A percentile compares a stretch with the other conserved stretches of the same genome.
Conservation (phyloP, 352 stramenopile species). For the Phytopythium helicoides region DNA sequence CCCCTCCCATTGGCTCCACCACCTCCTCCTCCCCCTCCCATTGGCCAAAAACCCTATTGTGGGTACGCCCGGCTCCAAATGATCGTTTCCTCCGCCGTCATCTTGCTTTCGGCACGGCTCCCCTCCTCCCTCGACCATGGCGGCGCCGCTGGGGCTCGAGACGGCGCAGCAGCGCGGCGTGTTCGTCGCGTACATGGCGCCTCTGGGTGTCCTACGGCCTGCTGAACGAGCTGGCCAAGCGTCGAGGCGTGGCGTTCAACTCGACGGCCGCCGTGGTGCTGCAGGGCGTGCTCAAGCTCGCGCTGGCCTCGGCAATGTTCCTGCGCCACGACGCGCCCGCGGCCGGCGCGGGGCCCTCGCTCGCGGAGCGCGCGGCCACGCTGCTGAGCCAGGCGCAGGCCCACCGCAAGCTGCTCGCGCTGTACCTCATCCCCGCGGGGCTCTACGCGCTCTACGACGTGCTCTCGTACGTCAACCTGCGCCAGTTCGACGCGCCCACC, state of each 20-base stretch:
- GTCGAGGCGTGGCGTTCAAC: slow-evolving; percentile 64
- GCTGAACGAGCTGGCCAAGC: slow-evolving; percentile 78
- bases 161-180: slow-evolving; percentile 65
- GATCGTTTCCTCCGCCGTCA: neutral
- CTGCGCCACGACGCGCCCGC: slow-evolving; percentile 41
- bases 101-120: neutral
- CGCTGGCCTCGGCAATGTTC: slow-evolving; percentile 69
- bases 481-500: slow-evolving; percentile 66
- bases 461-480: slow-evolving; percentile 80
- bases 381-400: slow-evolving; percentile 34
- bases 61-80: no score
- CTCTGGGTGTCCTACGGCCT: slow-evolving; percentile 80
- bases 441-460: slow-evolving; percentile 85
- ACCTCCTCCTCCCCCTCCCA: no score
- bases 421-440: slow-evolving; percentile 72
- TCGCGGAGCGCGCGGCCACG: slow-evolving; percentile 23
- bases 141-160: slow-evolving; percentile 66
- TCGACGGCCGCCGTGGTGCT: slow-evolving; percentile 73
- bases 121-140: slow-evolving; percentile 16
- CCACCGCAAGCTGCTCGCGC: slow-evolving; percentile 48
- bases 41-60: no score
- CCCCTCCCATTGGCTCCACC: no score
- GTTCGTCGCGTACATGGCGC: slow-evolving; percentile 77
- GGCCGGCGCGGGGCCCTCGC: slow-evolving; percentile 2
- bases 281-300: slow-evolving; percentile 70